These are phyloP conservation scores for Cordyceps militaris DNA, from an alignment of 2,329 filamentous ascomycete genomes.

Conservation along the genomic window DNA sequence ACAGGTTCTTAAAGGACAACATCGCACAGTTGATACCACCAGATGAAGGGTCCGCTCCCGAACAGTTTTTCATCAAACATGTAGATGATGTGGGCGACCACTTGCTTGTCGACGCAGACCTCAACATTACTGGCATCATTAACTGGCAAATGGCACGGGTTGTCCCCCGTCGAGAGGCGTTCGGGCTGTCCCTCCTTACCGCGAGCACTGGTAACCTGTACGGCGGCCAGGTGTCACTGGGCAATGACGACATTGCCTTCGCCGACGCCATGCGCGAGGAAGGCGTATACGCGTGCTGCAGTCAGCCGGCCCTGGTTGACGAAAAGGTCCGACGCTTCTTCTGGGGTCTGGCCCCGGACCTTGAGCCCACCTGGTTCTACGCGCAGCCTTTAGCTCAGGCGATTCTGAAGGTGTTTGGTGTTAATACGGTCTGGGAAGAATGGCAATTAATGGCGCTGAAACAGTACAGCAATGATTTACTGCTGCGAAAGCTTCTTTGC, in stretches of 20 bases:
- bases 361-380: conserved; percentile 15
- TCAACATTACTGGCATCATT: conserved; percentile 41
- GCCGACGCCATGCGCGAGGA: conserved; percentile 12
- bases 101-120: conserved; percentile 38
- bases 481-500: neutral
- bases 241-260: conserved; percentile 14
- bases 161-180: conserved; percentile 17
- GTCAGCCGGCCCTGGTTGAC: conserved; percentile 12
- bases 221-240: conserved; percentile 13
- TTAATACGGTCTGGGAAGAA: conserved; percentile 7
- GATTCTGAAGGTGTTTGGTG: conserved; percentile 16
- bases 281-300: neutral
- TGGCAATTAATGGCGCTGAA: conserved; percentile 13
- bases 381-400: conserved; percentile 18
- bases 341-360: conserved; percentile 18
- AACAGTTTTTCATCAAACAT: conserved; percentile 13
- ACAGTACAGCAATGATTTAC: conserved; percentile 13
- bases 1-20: conserved; percentile 13
- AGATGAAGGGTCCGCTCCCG: too few relatives aligned
- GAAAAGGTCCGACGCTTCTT: conserved; percentile 19
- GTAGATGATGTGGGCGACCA: conserved; percentile 41
- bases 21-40: too few relatives aligned
- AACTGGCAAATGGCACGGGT: conserved; percentile 32
- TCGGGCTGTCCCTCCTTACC: conserved; percentile 15
- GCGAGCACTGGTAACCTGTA: conserved; percentile 14